These are phyloP conservation scores for Leishmania turanica DNA, from an alignment of 208 protist species.

Conservation along the genomic window DNA sequence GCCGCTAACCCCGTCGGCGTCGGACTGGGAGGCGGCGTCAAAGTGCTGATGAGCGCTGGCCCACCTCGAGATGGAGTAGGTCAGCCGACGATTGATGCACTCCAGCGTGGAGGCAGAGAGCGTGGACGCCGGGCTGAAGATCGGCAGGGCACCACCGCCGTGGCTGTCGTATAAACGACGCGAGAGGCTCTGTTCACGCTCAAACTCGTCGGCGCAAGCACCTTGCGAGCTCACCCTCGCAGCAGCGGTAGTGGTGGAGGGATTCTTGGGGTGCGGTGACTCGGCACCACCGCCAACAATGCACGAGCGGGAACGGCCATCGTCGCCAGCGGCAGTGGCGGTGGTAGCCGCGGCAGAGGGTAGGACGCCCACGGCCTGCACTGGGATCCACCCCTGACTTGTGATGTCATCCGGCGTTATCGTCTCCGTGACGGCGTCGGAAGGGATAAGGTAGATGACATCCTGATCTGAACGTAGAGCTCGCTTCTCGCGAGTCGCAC, in stretches of 20 bases:
- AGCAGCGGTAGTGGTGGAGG: not conserved
- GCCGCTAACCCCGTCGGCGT: not conserved
- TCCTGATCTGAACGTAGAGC: slow-evolving; percentile 22
- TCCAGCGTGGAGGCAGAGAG: slow-evolving; percentile 40
- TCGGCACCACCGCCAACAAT: slow-evolving; percentile 13
- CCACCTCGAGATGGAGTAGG: slow-evolving; percentile 30
- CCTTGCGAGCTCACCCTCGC: not conserved
- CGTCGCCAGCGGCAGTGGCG: not conserved
- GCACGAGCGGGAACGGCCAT: not conserved
- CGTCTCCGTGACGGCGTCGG: slow-evolving; percentile 18
- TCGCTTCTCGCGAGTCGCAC: slow-evolving; percentile 20
- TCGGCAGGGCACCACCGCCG: not conserved
- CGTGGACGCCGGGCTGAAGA: slow-evolving; percentile 19
- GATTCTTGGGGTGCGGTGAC: slow-evolving; percentile 10
- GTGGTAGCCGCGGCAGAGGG: not conserved
- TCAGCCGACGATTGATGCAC: slow-evolving; percentile 40
- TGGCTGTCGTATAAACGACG: not conserved
- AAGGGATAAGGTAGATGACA: slow-evolving; percentile 30
- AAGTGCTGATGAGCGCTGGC: slow-evolving; percentile 16
- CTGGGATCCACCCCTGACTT: slow-evolving; percentile 42
- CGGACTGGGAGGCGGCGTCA: slow-evolving; percentile 11
- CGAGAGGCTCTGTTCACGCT: slow-evolving; percentile 13
- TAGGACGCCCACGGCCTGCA: slow-evolving; percentile 29
- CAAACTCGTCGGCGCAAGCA: not conserved
- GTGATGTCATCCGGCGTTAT: slow-evolving; percentile 39